phyloP scores from a whole-genome alignment of 2,329 filamentous ascomycete genomes.

The Claviceps monticola region DNA sequence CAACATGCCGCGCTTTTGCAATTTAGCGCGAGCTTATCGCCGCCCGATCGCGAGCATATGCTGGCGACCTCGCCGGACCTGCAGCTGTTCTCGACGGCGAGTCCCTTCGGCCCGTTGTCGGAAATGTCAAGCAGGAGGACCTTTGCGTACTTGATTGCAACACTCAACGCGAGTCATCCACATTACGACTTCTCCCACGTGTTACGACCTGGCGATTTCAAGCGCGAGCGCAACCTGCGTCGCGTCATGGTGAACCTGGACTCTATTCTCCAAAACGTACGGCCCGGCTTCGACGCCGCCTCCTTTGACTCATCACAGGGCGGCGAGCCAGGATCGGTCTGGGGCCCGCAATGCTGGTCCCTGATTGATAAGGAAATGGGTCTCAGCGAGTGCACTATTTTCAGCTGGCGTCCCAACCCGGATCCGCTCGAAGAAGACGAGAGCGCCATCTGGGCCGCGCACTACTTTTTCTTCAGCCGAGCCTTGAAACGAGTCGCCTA shows the following conservation, averaged over 20 bases:
- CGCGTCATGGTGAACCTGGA: slow-evolving; percentile 79
- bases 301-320: slow-evolving; percentile 28
- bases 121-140: slow-evolving; percentile 80
- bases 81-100: slow-evolving; percentile 59
- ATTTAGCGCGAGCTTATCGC: slow-evolving; percentile 75
- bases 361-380: slow-evolving; percentile 91
- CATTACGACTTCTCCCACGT: slow-evolving; percentile 95
- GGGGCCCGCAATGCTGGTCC: slow-evolving; percentile 86
- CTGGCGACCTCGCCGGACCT: slow-evolving; percentile 48
- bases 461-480: slow-evolving; percentile 98
- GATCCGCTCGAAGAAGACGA: slow-evolving; percentile 89
- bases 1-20: slow-evolving; percentile 82
- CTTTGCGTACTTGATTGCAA: slow-evolving; percentile 93
- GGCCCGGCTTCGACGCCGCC: slow-evolving; percentile 43
- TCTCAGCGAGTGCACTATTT: slow-evolving; percentile 75
- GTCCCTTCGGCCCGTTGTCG: slow-evolving; percentile 81
- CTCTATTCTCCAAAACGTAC: slow-evolving; percentile 73
- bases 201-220: slow-evolving; percentile 79
- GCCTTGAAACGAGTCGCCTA: slow-evolving; percentile 85
- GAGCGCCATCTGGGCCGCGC: slow-evolving; percentile 83
- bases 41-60: slow-evolving; percentile 61
- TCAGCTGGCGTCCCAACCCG: slow-evolving; percentile 77
- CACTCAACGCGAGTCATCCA: slow-evolving; percentile 79
- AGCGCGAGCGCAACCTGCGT: slow-evolving; percentile 65
- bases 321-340: slow-evolving; percentile 44